These are phyloP conservation scores for Colletotrichum higginsianum DNA, from an alignment of 2,329 filamentous ascomycete genomes.

Conservation along the genomic window DNA sequence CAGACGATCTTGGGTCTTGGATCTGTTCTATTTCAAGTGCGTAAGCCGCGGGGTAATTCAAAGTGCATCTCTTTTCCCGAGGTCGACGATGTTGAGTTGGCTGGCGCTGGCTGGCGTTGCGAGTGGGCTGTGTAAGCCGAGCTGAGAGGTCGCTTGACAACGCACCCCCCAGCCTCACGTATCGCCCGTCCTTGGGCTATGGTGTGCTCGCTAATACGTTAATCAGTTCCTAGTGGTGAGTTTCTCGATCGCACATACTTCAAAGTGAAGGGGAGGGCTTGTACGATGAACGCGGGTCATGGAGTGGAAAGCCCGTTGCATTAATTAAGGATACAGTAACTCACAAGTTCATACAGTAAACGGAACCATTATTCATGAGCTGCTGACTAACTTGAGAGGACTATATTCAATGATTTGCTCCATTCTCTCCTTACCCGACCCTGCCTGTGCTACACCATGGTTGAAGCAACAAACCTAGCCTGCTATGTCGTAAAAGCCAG, in stretches of 20 bases:
- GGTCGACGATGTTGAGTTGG: not conserved
- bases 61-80: not conserved
- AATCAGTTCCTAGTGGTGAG: too few species aligned
- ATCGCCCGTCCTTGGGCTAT: not conserved
- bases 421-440: too few species aligned
- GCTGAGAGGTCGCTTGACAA: slow-evolving; percentile 1
- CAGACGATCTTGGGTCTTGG: not conserved
- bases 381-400: too few species aligned
- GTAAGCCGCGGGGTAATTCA: slow-evolving; percentile 15
- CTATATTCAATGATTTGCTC: too few species aligned
- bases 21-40: not conserved
- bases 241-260: too few species aligned
- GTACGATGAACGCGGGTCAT: not conserved
- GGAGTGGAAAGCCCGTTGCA: too few species aligned
- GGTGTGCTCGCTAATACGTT: too few species aligned
- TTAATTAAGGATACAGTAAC: too few species aligned
- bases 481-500: too few species aligned
- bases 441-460: too few species aligned
- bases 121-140: slow-evolving; percentile 12
- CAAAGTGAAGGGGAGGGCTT: not conserved
- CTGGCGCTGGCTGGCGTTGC: not conserved
- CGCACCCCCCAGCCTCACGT: not conserved
- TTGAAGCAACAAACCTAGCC: too few species aligned
- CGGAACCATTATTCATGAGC: too few species aligned
- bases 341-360: not conserved